Evolutionary conservation across 2,329 filamentous ascomycete species (phyloP).

Genomic region (Exophiala alcalophila): DNA sequence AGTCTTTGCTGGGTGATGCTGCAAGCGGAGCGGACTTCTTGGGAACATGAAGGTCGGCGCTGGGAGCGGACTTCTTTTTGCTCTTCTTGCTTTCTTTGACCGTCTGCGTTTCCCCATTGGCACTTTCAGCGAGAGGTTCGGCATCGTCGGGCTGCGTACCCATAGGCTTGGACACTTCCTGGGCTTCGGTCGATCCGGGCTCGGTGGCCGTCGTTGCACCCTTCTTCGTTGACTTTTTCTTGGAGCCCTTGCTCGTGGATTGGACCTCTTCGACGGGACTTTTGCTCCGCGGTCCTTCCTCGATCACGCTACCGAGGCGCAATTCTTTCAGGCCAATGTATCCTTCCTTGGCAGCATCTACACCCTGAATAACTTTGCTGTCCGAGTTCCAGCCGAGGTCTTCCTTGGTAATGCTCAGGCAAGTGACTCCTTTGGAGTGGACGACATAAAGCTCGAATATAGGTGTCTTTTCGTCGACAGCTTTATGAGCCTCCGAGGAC

Average conservation of each 20-base stretch:
- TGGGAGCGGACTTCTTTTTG: slow-evolving; percentile 27
- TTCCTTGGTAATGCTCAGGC: slow-evolving; percentile 76
- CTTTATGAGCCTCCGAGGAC: slow-evolving; percentile 50
- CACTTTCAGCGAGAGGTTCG: slow-evolving; percentile 12
- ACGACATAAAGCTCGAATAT: slow-evolving; percentile 95
- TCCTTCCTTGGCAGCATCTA: slow-evolving; percentile 70
- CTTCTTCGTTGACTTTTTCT: slow-evolving; percentile 43
- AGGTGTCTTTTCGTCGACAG: slow-evolving; percentile 62
- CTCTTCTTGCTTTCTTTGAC: slow-evolving; percentile 29
- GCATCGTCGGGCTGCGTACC: slow-evolving; percentile 6
- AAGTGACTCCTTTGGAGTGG: slow-evolving; percentile 96
- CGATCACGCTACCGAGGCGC: slow-evolving; percentile 39
- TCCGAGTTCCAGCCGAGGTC: slow-evolving; percentile 91
- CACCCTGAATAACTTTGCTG: slow-evolving; percentile 76
- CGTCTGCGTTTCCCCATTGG: slow-evolving; percentile 12
- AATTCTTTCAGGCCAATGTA: slow-evolving; percentile 73
- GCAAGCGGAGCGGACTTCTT: slow-evolving; percentile 14
- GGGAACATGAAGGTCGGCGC: slow-evolving; percentile 4
- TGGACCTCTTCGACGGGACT: slow-evolving; percentile 38
- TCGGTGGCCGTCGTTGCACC: slow-evolving; percentile 28
- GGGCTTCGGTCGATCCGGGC: slow-evolving; percentile 32
- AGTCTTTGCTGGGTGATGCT: slow-evolving; percentile 12
- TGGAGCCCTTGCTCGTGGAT: slow-evolving; percentile 39
- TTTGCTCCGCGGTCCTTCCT: slow-evolving; percentile 45
- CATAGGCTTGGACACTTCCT: slow-evolving; percentile 28